A percentile compares a stretch with the other conserved stretches of the same genome.
Evolutionary conservation across 2,329 filamentous ascomycete species (phyloP).

Genomic region (Calonectria pauciramosa): DNA sequence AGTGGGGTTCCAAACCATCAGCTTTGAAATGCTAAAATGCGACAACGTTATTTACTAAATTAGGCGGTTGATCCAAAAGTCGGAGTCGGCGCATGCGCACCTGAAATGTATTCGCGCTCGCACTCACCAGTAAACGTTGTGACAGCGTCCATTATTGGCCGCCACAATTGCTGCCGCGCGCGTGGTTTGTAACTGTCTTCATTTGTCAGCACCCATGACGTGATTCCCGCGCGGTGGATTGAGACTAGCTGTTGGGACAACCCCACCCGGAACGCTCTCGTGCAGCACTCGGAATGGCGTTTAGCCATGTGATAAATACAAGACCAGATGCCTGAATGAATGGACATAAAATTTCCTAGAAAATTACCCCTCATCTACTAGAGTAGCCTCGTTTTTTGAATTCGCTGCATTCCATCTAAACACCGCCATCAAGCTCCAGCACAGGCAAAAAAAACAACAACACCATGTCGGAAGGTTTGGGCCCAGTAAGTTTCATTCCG

Average conservation of each 20-base stretch:
- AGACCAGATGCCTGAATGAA: neutral
- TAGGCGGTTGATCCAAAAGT: neutral
- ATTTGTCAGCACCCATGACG: constrained; percentile 23
- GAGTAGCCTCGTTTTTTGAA: neutral
- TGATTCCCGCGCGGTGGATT: constrained; percentile 3
- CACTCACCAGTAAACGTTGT: neutral
- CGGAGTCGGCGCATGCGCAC: neutral
- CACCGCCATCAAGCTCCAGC: too few relatives aligned
- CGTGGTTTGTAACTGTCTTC: neutral
- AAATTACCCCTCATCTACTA: neutral
- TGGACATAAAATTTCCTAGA: neutral
- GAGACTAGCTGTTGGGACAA: neutral
- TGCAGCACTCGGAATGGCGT: neutral
- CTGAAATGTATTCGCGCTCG: neutral
- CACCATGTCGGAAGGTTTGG: constrained; percentile 3
- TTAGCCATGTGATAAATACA: neutral
- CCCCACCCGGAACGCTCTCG: neutral
- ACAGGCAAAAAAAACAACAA: neutral
- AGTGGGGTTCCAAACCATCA: neutral
- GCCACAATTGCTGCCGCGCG: constrained; percentile 1
- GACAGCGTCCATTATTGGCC: neutral
- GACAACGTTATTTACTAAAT: neutral
- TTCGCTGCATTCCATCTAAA: neutral
- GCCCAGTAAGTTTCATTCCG: neutral
- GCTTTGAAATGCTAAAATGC: neutral